Evolutionary conservation across 2,329 filamentous ascomycete genomes (phyloP).

Genomic region (Alternaria sp.): DNA sequence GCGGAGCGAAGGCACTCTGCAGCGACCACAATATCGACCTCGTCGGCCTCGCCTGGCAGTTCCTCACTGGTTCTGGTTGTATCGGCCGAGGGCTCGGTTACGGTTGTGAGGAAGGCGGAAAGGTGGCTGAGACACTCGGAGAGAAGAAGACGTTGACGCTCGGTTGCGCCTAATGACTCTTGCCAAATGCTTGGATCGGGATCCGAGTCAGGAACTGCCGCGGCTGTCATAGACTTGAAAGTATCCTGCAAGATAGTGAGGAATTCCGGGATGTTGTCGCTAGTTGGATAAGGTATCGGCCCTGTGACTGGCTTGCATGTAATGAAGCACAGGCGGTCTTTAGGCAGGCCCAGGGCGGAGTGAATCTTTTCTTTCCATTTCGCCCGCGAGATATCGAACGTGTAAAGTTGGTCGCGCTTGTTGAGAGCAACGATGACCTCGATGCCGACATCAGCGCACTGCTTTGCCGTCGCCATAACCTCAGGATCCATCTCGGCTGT

Average conservation of each 20-base stretch:
- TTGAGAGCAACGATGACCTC: slow-evolving; percentile 67
- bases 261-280: slow-evolving; percentile 72
- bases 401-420: slow-evolving; percentile 63
- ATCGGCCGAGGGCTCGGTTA: slow-evolving; percentile 36
- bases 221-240: slow-evolving; percentile 74
- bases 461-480: slow-evolving; percentile 60
- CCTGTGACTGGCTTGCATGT: slow-evolving; percentile 71
- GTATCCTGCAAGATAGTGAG: slow-evolving; percentile 69
- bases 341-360: slow-evolving; percentile 26
- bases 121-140: slow-evolving; percentile 74
- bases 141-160: slow-evolving; percentile 84
- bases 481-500: slow-evolving; percentile 73
- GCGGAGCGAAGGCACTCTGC: slow-evolving; percentile 80
- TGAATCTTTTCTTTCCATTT: slow-evolving; percentile 33
- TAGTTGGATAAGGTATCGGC: slow-evolving; percentile 49
- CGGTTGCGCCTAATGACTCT: slow-evolving; percentile 87
- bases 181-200: slow-evolving; percentile 72
- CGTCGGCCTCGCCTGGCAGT: slow-evolving; percentile 37
- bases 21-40: slow-evolving; percentile 84
- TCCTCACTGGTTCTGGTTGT: slow-evolving; percentile 3
- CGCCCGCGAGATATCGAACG: not conserved
- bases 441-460: slow-evolving; percentile 58
- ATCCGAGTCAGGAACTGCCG: slow-evolving; percentile 49
- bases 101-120: slow-evolving; percentile 72
- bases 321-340: slow-evolving; percentile 64